Evolutionary conservation across 2,329 filamentous ascomycete species (phyloP), one percentile per base, ranked within the genome.

Genomic region (Diaporthe velutina): DNA sequence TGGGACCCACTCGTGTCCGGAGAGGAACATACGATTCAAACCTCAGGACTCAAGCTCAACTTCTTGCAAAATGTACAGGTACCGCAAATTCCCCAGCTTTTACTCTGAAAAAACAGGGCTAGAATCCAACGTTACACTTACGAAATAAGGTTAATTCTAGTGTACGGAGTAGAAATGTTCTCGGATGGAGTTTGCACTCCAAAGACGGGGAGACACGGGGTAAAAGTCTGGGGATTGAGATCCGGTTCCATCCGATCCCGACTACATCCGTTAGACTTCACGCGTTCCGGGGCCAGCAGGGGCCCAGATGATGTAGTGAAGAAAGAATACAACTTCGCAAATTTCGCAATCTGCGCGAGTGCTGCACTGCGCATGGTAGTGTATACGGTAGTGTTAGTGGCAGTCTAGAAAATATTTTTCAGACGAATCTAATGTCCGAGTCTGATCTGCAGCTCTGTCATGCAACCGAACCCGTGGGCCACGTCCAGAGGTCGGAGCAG

Each of bases 91-190:
- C 64, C 48, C 45, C 45, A 54, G 30, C 50, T 33, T 25, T 68
- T 28, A 4, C 48, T 33, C 45, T 4, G 25, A 38, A 52, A 38
- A 52, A 40, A 22, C 33, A 54, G 15, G 48, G 35, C n/a, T 28
- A 68, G 15, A 40, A 38, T 22, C 33, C 33, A 68, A 68, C 45
- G 64, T 68, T 68, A 40, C 48, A 54, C 48, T 9, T 40, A 28
- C 8, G n/a, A 52, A 68, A 54, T 68, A 68, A 68, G 64, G 64
- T 68, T 68, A 66, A 54, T 40, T 68, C 64, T 68, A 54, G 64
- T 54, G 7, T 22, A 54, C 48, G 48, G 64, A 40, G 64, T 54
- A 68, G 48, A 68, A 68, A 1, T 40, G n/a, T 28, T 68, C 64
- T 54, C 61, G 64, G 33, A 68, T 68, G 45, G 64, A 52, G 64